Conservation (phyloP, 129 eudicot genomes). For the Saussurea involucrata region DNA sequence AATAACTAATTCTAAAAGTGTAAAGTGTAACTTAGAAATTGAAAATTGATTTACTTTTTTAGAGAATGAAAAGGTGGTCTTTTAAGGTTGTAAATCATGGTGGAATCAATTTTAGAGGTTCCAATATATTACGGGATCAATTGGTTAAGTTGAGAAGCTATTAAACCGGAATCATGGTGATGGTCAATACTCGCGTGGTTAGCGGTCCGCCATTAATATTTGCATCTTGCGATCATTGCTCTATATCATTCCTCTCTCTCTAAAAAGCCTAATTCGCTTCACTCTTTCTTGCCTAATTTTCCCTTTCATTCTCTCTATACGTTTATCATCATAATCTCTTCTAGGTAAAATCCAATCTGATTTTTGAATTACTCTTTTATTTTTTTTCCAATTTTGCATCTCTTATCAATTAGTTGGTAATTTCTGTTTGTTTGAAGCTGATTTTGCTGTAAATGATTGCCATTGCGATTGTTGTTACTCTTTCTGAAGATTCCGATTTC, state of each 20-base stretch:
- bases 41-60: too few species aligned
- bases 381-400: background rate
- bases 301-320: background rate
- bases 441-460: background rate
- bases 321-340: background rate
- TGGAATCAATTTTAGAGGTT: too few species aligned
- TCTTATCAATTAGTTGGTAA: background rate
- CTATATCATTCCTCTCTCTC: constrained; percentile 9
- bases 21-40: too few species aligned
- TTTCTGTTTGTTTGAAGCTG: background rate
- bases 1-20: too few species aligned
- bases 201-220: background rate
- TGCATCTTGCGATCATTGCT: background rate
- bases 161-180: too few species aligned
- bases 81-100: too few species aligned
- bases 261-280: constrained; percentile 17
- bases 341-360: constrained; percentile 4
- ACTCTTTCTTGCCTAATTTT: constrained; percentile 10
- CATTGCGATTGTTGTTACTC: background rate
- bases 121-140: too few species aligned
- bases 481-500: background rate
- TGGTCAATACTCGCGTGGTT: background rate
- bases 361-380: background rate
- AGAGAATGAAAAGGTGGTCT: too few species aligned
- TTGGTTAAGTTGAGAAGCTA: too few species aligned